Evolutionary conservation across 495 filamentous ascomycete genomes (phyloP).

Genomic region (Aspergillus bridgeri): DNA sequence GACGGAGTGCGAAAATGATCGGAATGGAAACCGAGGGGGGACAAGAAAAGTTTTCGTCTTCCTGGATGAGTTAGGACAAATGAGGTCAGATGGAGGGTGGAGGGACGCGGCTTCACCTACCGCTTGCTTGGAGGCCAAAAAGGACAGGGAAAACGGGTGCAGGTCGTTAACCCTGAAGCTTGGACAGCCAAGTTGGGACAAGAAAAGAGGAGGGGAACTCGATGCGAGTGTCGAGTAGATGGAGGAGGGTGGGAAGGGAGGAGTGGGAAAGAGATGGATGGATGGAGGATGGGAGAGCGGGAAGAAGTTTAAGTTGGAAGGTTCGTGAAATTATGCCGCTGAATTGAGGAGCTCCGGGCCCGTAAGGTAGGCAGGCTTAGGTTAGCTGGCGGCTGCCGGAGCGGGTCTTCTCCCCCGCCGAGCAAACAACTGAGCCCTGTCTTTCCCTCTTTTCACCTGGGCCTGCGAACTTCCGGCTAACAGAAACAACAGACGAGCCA

Average conservation of each 20-base stretch:
- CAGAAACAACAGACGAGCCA: background rate
- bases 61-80: background rate
- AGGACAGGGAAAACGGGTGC: constrained; percentile 46
- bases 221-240: background rate
- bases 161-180: constrained; percentile 41
- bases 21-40: background rate
- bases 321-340: constrained; percentile 29
- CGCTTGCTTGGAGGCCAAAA: constrained; percentile 22
- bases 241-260: background rate
- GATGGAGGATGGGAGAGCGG: constrained; percentile 17
- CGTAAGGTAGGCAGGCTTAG: too few species aligned
- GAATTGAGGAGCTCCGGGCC: constrained; percentile 4
- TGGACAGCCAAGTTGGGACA: constrained; percentile 16
- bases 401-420: constrained; percentile 30
- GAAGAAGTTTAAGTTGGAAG: constrained; percentile 28
- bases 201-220: constrained; percentile 9
- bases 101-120: constrained; percentile 19
- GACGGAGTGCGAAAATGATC: background rate
- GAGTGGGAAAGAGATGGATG: constrained; percentile 16
- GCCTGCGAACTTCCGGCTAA: background rate
- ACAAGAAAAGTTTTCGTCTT: background rate
- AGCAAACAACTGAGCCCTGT: constrained; percentile 9
- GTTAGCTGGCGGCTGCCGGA: constrained; percentile 21
- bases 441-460: background rate
- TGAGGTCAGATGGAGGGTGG: constrained; percentile 12